These are phyloP conservation scores for Lepidium didymum DNA, from an alignment of 345 rosid species.

Conservation along the genomic window DNA sequence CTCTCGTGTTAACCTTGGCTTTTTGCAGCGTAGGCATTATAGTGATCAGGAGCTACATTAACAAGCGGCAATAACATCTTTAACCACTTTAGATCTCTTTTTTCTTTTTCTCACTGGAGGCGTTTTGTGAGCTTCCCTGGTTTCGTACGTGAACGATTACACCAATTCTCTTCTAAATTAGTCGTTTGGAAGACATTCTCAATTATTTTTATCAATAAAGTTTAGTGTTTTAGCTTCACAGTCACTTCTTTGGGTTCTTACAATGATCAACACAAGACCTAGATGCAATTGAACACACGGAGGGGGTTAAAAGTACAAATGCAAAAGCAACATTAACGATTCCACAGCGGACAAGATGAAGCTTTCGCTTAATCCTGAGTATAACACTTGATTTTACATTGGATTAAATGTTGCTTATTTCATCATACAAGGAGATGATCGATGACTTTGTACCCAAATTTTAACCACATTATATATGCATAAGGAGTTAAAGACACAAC, in stretches of 20 bases:
- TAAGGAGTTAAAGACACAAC: background rate
- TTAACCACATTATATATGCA: background rate
- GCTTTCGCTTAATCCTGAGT: no score
- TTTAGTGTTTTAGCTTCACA: background rate
- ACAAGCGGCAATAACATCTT: slow-evolving; percentile 34
- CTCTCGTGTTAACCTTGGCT: slow-evolving; percentile 51
- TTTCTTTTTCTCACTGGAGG: slow-evolving; percentile 23
- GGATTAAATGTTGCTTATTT: background rate
- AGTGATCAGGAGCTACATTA: slow-evolving; percentile 40
- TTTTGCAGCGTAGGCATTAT: slow-evolving; percentile 59
- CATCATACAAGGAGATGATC: background rate
- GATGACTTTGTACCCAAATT: background rate
- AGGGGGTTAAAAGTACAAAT: background rate
- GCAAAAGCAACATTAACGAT: background rate
- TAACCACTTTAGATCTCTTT: background rate
- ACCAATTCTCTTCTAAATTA: slow-evolving; percentile 4
- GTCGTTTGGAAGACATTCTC: slow-evolving; percentile 19
- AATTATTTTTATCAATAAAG: slow-evolving; percentile 19
- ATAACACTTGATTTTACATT: background rate
- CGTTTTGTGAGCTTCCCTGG: slow-evolving; percentile 30
- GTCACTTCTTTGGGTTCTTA: background rate
- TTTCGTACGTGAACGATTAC: background rate
- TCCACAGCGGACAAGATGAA: no score
- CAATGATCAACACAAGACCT: background rate
- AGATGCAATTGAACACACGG: background rate